Base-by-base conservation (phyloP, 192 early-diverging fungal species). In the Geranomyces michiganensis region DNA sequence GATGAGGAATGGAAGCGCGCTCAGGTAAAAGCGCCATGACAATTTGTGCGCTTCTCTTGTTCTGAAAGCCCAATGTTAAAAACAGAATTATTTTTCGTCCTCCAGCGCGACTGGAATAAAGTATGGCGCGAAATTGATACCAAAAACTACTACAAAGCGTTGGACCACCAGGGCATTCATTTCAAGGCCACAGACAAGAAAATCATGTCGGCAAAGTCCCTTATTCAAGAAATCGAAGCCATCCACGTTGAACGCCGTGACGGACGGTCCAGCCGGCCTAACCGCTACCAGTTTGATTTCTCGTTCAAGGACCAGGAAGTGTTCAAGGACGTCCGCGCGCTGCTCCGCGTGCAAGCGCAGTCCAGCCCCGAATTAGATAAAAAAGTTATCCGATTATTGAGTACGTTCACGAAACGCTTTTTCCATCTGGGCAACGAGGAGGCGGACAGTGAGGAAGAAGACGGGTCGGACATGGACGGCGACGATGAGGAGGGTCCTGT, bases 1-100 rank as follows among this genome's bases (percentile, higher is more conserved):
- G 94, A 98, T 76, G 96, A 99, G 78, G 96, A 98, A 74, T 98
- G 95, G 96, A 92, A 92, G 66, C 77, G 88, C n/a, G 80, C 92
- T 26, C 90, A 92, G 80, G 89, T 91, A 80, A 65, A n/a, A n/a
- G 4, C 12, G 22, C 4, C 7, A 14, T 46, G 19, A 0, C 24
- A 58, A 44, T 65, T n/a, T 65, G 22, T 53, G 19, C 64, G 24
- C 12, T 14, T 60, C 22, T 48, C 47, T 48, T 15, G n/a, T n/a
- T n/a, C n/a, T n/a, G n/a, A n/a, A n/a, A n/a, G n/a, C n/a, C n/a
- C n/a, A n/a, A n/a, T 12, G 12, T n/a, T 14, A 47, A 47, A 12
- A 47, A 47, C 13, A 47, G 46, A 47, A 12, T 12, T 47, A 41
- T 32, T 10, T 2, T n/a, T n/a, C n/a, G n/a, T n/a, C 21, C n/a